These are phyloP conservation scores for Ganoderma leucocontextum DNA, from an alignment of 1,284 basidiomycete species.

Conservation along the genomic window DNA sequence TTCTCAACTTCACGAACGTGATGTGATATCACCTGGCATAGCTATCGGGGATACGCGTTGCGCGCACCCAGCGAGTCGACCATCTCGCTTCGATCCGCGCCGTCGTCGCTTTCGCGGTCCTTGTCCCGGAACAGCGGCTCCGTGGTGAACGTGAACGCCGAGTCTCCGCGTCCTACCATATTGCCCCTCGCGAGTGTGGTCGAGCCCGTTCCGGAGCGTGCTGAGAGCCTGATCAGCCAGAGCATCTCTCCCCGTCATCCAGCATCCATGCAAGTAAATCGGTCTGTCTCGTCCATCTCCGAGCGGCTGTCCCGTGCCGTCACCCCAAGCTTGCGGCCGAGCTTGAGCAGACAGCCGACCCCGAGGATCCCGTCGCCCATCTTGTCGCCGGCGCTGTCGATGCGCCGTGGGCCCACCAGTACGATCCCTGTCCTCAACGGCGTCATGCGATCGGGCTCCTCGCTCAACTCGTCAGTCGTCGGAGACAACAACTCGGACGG, in stretches of 20 bases:
- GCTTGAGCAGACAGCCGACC: conserved; percentile 22
- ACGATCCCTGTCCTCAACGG: conserved; percentile 3
- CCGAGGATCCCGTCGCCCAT: conserved; percentile 22
- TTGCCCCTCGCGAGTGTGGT: not conserved
- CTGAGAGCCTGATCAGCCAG: conserved; percentile 20
- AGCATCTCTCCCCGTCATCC: conserved; percentile 11
- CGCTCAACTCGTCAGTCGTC: conserved; percentile 19
- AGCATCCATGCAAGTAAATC: conserved; percentile 9
- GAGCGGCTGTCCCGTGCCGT: conserved; percentile 19
- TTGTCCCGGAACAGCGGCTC: conserved; percentile 4
- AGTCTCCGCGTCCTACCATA: conserved; percentile 3
- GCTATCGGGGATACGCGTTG: conserved; percentile 12
- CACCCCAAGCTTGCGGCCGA: conserved; percentile 12
- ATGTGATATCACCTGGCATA: not conserved
- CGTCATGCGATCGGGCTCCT: conserved; percentile 6
- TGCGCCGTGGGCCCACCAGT: conserved; percentile 8
- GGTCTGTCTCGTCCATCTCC: conserved; percentile 14
- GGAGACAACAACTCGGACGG: conserved; percentile 5
- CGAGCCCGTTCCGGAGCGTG: not conserved
- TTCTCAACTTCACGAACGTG: not conserved
- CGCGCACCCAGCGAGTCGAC: conserved; percentile 30
- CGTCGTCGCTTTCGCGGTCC: conserved; percentile 18
- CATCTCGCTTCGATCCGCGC: conserved; percentile 23
- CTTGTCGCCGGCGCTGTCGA: conserved; percentile 11
- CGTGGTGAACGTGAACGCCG: not conserved